Evolutionary conservation across 2,329 filamentous ascomycete species (phyloP), one percentile per base, ranked within the genome.

Genomic region (Alternaria arbusti): DNA sequence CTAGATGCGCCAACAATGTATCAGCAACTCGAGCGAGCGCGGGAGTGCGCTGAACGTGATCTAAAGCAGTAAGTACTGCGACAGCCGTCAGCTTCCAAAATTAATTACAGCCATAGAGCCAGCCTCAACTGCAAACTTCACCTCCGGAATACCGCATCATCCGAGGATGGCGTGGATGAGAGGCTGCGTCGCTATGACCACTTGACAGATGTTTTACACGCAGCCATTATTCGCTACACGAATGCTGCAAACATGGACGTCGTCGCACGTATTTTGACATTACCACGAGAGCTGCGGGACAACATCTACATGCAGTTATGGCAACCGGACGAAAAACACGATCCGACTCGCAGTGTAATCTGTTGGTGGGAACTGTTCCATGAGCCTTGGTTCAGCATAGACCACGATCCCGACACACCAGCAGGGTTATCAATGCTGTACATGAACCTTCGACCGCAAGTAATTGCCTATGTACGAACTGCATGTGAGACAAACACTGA

Each of bases 281-380:
- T 63, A 22, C 62, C 63, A 10, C 59, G 56, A 13, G 63, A 67
- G 36, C 54, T 60, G 6, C 59, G 59, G n/a, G 59, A 65, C 17
- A 40, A 25, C 20, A 57, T 61, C 32, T 63, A 63, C 45, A 55
- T 7, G 47, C 20, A 56, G 9, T 40, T 65, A 13, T 65, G 61
- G 59, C 49, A 44, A 3, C 23, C 45, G 7, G 44, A 46, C 13
- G 22, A 46, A 6, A 13, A 46, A 5, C 28, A 49, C 3, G 61
- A 61, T 32, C 59, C 55, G 3, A 55, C 30, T 9, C 45, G 51
- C 28, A 44, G 43, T 20, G 32, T 64, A 6, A 17, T 66, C 20
- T 61, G 64, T 26, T 59, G 58, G 51, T 62, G 55, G 54, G 64
- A 57, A 13, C 40, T 30, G 2, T 64, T 64, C 43, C 15, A 58